These are phyloP conservation scores for Mikania micrantha DNA, from an alignment of 129 eudicot genomes.

Conservation along the genomic window DNA sequence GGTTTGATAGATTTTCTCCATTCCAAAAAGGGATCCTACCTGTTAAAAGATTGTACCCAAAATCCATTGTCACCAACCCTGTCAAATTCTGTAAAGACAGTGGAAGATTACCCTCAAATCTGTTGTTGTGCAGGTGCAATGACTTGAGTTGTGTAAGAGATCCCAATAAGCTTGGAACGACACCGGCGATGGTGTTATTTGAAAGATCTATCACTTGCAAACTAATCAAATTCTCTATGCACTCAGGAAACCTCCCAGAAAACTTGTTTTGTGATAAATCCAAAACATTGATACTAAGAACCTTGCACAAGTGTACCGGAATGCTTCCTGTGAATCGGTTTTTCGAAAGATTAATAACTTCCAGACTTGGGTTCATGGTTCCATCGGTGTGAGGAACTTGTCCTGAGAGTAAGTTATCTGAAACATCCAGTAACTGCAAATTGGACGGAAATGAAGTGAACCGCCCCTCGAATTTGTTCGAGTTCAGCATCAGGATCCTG, in stretches of 20 bases:
- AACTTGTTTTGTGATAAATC: constrained; percentile 7
- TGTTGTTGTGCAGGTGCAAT: not conserved
- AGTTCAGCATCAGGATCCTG: not conserved
- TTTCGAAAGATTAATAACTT: not conserved
- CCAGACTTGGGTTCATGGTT: not conserved
- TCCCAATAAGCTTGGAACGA: not conserved
- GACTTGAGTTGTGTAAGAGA: not conserved
- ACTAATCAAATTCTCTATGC: not conserved
- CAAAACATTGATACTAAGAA: not conserved
- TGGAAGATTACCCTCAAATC: not conserved
- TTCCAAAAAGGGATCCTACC: not conserved
- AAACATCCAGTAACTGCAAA: not conserved
- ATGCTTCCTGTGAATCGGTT: not conserved
- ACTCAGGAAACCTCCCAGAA: not conserved
- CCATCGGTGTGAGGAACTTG: not conserved
- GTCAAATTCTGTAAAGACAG: not conserved
- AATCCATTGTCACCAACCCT: not conserved
- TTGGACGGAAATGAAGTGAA: not conserved
- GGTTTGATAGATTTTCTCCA: not conserved
- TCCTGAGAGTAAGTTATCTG: not conserved
- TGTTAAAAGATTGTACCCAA: not conserved
- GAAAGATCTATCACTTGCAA: not conserved
- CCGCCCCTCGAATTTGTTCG: not conserved
- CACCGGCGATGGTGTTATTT: not conserved
- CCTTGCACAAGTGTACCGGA: not conserved